phyloP scores from a whole-genome alignment of 208 protist species.

The Herpetomonas tarakana region DNA sequence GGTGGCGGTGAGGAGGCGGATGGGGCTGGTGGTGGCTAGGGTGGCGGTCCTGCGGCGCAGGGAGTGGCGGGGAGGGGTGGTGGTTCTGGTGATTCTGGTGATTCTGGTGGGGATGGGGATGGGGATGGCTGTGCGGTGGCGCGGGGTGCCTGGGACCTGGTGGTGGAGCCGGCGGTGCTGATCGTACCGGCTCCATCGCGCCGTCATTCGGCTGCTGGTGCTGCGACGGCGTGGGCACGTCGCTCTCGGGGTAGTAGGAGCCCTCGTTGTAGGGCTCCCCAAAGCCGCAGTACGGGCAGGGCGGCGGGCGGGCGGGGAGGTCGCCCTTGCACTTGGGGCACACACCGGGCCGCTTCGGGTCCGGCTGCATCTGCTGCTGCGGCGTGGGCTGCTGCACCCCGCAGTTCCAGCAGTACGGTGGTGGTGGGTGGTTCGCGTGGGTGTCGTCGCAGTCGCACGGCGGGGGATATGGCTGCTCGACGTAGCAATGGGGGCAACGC shows the following conservation, averaged over 20 bases:
- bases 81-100: neutral
- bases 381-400: slow-evolving; percentile 2
- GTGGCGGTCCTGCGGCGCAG: too few species aligned
- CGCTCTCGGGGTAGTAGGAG: neutral
- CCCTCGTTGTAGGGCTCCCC: neutral
- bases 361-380: neutral
- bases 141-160: slow-evolving; percentile 1
- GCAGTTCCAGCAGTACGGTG: neutral
- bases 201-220: neutral
- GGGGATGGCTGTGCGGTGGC: too few species aligned
- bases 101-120: neutral
- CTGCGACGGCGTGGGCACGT: neutral
- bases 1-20: neutral
- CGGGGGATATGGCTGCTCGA: slow-evolving; percentile 2
- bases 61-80: neutral
- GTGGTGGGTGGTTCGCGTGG: neutral
- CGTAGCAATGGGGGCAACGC: slow-evolving; percentile 15
- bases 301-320: slow-evolving; percentile 5
- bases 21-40: neutral
- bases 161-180: neutral
- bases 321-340: neutral
- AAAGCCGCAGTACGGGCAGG: slow-evolving; percentile 5
- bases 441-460: slow-evolving; percentile 8
- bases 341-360: neutral
- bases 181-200: neutral